Evolutionary conservation across 768 basidiomycete species (phyloP).

Genomic region (Boletus rubroflammeus): DNA sequence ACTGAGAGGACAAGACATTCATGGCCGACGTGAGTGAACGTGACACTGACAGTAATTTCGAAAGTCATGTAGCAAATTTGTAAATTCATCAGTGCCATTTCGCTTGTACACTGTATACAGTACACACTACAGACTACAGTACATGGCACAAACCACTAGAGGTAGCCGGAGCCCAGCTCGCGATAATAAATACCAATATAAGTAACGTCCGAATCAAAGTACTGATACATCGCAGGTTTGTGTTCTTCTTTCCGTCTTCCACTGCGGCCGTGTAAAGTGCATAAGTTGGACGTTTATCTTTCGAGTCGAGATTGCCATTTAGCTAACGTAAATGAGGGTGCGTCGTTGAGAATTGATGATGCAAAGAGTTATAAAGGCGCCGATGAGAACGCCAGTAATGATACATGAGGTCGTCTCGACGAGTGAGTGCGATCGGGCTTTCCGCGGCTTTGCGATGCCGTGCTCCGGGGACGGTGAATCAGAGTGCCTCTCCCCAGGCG

Average conservation of each 20-base stretch:
- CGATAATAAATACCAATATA: slow-evolving; percentile 29
- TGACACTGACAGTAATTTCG: neutral
- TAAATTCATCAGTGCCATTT: neutral
- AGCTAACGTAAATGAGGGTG: slow-evolving; percentile 41
- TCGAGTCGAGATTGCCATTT: neutral
- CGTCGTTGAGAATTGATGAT: slow-evolving; percentile 46
- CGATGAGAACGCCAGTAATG: slow-evolving; percentile 57
- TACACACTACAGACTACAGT: neutral
- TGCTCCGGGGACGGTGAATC: slow-evolving; percentile 8
- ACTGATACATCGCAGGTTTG: slow-evolving; percentile 19
- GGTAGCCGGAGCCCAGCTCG: slow-evolving; percentile 9
- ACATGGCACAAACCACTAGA: slow-evolving; percentile 5
- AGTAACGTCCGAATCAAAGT: slow-evolving; percentile 14
- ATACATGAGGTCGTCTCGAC: slow-evolving; percentile 43
- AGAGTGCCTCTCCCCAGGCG: slow-evolving; percentile 10
- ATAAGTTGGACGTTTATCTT: neutral
- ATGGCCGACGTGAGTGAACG: slow-evolving; percentile 9
- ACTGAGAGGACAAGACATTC: slow-evolving; percentile 31
- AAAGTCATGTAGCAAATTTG: neutral
- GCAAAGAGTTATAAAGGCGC: slow-evolving; percentile 53
- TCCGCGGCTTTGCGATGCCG: slow-evolving; percentile 13
- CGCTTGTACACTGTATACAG: too few relatives aligned
- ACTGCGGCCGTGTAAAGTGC: neutral
- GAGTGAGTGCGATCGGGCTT: slow-evolving; percentile 23
- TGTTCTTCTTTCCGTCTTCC: slow-evolving; percentile 2